Evolutionary conservation across 1,139 yeast genomes (phyloP).

Genomic region (Geotrichum klebahnii): DNA sequence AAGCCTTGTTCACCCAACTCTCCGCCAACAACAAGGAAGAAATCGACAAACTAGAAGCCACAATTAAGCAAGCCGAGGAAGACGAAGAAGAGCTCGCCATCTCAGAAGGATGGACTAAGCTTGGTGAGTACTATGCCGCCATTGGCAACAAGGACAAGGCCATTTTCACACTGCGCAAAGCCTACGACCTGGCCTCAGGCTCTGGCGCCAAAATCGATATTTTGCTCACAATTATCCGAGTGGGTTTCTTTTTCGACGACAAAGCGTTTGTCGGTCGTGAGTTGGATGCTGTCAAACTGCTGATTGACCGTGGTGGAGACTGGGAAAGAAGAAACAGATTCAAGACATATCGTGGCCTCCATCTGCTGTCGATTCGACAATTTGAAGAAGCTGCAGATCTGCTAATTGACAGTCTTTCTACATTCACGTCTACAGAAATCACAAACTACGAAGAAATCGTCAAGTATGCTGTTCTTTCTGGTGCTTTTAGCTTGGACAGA

Average conservation of each 20-base stretch:
- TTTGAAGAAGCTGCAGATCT: constrained; percentile 79
- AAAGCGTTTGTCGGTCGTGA: constrained; percentile 64
- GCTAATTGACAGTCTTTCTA: constrained; percentile 85
- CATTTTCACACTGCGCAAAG: constrained; percentile 64
- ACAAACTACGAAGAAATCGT: constrained; percentile 88
- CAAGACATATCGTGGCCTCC: constrained; percentile 87
- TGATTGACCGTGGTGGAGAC: constrained; percentile 95
- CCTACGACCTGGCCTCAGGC: constrained; percentile 75
- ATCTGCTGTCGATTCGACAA: constrained; percentile 77
- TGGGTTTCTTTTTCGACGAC: constrained; percentile 86
- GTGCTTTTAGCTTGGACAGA: constrained; percentile 76
- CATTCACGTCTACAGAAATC: constrained; percentile 93
- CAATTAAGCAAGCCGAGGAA: constrained; percentile 70
- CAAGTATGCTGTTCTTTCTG: constrained; percentile 80
- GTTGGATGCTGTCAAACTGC: constrained; percentile 63
- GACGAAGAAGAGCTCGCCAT: constrained; percentile 89
- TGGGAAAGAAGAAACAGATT: constrained; percentile 97
- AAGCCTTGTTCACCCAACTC: constrained; percentile 50
- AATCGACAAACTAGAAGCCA: constrained; percentile 54
- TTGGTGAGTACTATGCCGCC: constrained; percentile 83
- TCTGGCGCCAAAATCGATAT: constrained; percentile 89
- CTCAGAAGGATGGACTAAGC: constrained; percentile 67
- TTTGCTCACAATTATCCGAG: constrained; percentile 70
- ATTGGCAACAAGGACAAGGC: constrained; percentile 81
- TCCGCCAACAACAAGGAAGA: constrained; percentile 52